Evolutionary conservation across 2,329 filamentous ascomycete genomes (phyloP).

Genomic region (Lasiodiplodia hormozganensis): DNA sequence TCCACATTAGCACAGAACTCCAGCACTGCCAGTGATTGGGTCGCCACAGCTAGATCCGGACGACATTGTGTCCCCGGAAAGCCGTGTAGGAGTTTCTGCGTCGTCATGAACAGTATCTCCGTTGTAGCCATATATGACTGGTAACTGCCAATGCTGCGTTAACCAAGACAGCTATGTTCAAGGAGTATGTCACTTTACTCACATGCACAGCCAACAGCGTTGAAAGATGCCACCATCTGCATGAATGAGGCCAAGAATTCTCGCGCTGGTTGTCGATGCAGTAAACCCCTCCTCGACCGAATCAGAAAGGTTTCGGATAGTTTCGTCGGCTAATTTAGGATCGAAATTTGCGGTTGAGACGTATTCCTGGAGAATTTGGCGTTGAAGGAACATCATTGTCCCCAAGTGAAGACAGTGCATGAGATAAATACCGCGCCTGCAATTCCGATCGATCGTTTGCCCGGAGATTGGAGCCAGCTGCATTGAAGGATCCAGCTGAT

Average conservation of each 20-base stretch:
- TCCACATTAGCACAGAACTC: conserved; percentile 30
- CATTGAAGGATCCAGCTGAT: conserved; percentile 34
- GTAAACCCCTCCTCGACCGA: conserved; percentile 34
- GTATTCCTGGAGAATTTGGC: conserved; percentile 32
- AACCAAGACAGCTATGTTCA: neutral
- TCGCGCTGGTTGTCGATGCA: conserved; percentile 32
- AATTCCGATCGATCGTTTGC: conserved; percentile 10
- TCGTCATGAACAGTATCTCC: conserved; percentile 33
- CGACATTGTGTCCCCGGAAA: conserved; percentile 12
- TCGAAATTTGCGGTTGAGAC: neutral
- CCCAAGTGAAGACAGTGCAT: conserved; percentile 37
- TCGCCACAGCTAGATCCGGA: conserved; percentile 29
- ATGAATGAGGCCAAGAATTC: conserved; percentile 32
- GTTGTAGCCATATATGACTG: conserved; percentile 33
- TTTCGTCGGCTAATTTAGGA: neutral
- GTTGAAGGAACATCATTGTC: conserved; percentile 35
- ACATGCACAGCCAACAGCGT: conserved; percentile 37
- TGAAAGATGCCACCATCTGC: conserved; percentile 33
- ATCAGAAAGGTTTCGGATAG: neutral
- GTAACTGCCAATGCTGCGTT: conserved; percentile 24
- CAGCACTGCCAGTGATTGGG: conserved; percentile 29
- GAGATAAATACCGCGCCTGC: conserved; percentile 33
- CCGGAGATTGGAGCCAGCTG: conserved; percentile 15
- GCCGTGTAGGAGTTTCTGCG: conserved; percentile 32
- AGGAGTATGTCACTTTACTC: neutral